Evolutionary conservation across 1,284 basidiomycete genomes (phyloP).

Genomic region (Heliocybe sulcata): DNA sequence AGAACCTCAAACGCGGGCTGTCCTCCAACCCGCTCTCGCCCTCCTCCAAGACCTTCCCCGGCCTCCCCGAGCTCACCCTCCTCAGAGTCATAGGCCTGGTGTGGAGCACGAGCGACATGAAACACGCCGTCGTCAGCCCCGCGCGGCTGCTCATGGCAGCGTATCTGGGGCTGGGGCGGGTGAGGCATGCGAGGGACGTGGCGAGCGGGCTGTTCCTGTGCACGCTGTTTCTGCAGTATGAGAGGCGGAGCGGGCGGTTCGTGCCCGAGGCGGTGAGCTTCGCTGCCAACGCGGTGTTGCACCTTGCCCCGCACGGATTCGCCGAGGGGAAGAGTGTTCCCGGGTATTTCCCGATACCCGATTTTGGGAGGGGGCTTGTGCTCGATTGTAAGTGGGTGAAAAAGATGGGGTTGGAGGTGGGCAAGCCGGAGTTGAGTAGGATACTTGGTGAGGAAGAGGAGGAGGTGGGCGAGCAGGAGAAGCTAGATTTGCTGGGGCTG

Average conservation of each 20-base stretch:
- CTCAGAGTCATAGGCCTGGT: conserved; percentile 75
- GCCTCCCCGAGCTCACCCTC: conserved; percentile 75
- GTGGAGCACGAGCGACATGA: conserved; percentile 95
- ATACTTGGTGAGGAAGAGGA: conserved; percentile 29
- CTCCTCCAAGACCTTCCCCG: conserved; percentile 84
- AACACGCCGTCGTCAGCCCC: conserved; percentile 85
- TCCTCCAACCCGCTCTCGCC: conserved; percentile 60
- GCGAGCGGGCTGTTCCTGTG: conserved; percentile 87
- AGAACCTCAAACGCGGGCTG: conserved; percentile 86
- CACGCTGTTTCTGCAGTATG: conserved; percentile 80
- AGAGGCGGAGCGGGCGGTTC: conserved; percentile 78
- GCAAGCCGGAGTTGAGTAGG: conserved; percentile 39
- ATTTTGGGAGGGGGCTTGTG: conserved; percentile 41
- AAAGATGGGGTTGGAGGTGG: conserved; percentile 20
- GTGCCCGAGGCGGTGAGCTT: conserved; percentile 92
- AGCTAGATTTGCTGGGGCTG: conserved; percentile 59
- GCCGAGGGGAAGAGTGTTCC: conserved; percentile 42
- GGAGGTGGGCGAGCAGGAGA: conserved; percentile 45
- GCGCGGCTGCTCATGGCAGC: conserved; percentile 86
- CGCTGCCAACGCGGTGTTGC: conserved; percentile 60
- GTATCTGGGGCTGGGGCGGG: conserved; percentile 81
- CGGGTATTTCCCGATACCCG: conserved; percentile 66
- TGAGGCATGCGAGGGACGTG: conserved; percentile 72
- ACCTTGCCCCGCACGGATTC: conserved; percentile 64
- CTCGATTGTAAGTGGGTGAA: conserved; percentile 36